Evolutionary conservation across 2,329 filamentous ascomycete species (phyloP).

Genomic region (Fusarium abutilonis): DNA sequence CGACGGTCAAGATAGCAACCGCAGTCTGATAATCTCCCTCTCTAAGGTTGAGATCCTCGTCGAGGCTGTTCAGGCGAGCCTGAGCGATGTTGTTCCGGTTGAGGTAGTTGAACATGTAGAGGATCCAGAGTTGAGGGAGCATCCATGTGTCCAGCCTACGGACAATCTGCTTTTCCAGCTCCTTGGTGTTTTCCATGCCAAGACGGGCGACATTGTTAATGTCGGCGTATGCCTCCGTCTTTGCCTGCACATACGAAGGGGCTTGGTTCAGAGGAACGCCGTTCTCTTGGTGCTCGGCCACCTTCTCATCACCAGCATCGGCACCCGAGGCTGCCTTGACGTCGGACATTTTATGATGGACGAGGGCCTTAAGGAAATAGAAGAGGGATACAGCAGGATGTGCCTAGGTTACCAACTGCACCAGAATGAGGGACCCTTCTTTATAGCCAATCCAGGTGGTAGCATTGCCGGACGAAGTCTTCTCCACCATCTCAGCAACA

Average conservation of each 20-base stretch:
- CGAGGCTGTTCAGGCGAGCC: conserved; percentile 30
- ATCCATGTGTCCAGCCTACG: conserved; percentile 28
- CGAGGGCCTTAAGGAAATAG: not conserved
- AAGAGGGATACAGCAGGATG: not conserved
- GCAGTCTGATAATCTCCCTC: conserved; percentile 37
- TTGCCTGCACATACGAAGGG: conserved; percentile 20
- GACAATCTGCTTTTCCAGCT: conserved; percentile 35
- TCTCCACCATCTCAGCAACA: conserved; percentile 3
- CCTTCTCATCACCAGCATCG: conserved; percentile 5
- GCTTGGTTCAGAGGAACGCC: not conserved
- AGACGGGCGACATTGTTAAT: conserved; percentile 33
- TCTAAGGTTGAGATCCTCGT: conserved; percentile 32
- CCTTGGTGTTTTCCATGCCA: conserved; percentile 9
- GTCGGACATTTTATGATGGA: conserved; percentile 18
- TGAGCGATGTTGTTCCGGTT: conserved; percentile 37
- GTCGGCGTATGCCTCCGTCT: conserved; percentile 8
- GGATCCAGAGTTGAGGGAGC: conserved; percentile 37
- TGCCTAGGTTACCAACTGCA: not conserved
- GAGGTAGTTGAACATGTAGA: conserved; percentile 40
- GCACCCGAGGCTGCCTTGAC: conserved; percentile 12
- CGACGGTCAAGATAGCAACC: conserved; percentile 31
- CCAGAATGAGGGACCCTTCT: not conserved
- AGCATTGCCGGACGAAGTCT: not conserved
- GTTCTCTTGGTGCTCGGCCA: conserved; percentile 1
- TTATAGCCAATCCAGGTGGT: conserved; percentile 14